Conservation (phyloP, 2,329 filamentous ascomycete genomes). For the Emmonsiellopsis sp. region DNA sequence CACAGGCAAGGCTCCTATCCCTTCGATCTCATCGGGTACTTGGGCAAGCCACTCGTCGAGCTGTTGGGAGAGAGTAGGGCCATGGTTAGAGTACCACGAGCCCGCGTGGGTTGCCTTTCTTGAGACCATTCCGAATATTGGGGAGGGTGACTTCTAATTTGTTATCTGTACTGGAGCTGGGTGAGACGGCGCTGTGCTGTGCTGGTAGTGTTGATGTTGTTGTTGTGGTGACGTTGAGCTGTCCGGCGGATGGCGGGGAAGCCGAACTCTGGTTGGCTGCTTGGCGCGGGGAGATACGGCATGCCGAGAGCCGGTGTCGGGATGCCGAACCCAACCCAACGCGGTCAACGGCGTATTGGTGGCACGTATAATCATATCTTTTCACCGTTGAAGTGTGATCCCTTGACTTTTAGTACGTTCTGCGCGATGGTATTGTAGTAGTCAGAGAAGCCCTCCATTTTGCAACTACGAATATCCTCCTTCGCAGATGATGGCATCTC, state of each 20-base stretch:
- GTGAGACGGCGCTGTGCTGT: neutral
- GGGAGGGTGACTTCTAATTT: no score
- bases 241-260: neutral
- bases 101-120: slow-evolving; percentile 67
- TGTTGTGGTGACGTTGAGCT: neutral
- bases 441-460: no score
- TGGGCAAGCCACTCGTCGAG: slow-evolving; percentile 66
- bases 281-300: slow-evolving; percentile 1
- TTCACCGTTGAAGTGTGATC: no score
- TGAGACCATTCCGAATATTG: slow-evolving; percentile 23
- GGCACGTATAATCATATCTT: no score
- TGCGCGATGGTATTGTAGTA: no score
- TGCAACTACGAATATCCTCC: no score
- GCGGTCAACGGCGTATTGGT: no score
- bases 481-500: no score
- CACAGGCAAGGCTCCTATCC: slow-evolving; percentile 57
- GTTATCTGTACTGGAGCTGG: neutral
- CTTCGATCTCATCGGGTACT: slow-evolving; percentile 59
- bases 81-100: slow-evolving; percentile 70
- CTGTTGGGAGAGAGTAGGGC: slow-evolving; percentile 52
- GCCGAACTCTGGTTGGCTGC: neutral
- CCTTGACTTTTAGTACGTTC: no score
- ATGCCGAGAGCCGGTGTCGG: slow-evolving; percentile 8
- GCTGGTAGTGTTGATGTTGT: neutral
- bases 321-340: neutral